Evolutionary conservation across 345 rosid genomes (phyloP).

Genomic region (Streptanthus diversifolius): DNA sequence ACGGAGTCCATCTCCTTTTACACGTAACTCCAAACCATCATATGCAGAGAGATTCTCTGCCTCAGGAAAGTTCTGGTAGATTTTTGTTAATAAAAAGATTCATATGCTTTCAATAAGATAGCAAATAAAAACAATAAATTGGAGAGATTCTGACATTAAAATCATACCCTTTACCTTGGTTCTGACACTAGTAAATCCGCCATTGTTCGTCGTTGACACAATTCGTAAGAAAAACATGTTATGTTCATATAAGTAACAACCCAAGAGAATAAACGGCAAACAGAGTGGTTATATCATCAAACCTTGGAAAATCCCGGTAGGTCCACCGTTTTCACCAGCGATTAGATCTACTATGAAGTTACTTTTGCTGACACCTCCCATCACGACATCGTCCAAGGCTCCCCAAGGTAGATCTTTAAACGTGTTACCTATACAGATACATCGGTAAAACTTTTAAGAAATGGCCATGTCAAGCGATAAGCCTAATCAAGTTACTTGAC

Average conservation of each 20-base stretch:
- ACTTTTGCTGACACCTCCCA: conserved; percentile 97
- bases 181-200: conserved; percentile 87
- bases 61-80: conserved; percentile 62
- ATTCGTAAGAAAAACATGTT: conserved; percentile 44
- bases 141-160: not conserved
- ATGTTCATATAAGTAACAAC: not conserved
- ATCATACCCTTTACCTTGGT: conserved; percentile 53
- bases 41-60: conserved; percentile 85
- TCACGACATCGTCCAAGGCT: conserved; percentile 92
- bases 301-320: conserved; percentile 80
- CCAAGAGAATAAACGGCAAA: not conserved
- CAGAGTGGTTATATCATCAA: not conserved
- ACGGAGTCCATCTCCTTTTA: conserved; percentile 83
- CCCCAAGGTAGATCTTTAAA: conserved; percentile 92
- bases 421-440: conserved; percentile 44
- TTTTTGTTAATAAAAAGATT: not conserved
- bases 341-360: conserved; percentile 54
- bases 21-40: conserved; percentile 75
- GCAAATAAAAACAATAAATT: not conserved
- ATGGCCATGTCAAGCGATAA: not conserved
- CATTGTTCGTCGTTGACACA: conserved; percentile 90
- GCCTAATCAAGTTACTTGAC: not conserved
- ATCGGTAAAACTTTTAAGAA: not conserved
- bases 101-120: not conserved
- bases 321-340: conserved; percentile 73